These are phyloP conservation scores for Suillus subluteus DNA, from an alignment of 768 basidiomycete genomes.

Conservation along the genomic window DNA sequence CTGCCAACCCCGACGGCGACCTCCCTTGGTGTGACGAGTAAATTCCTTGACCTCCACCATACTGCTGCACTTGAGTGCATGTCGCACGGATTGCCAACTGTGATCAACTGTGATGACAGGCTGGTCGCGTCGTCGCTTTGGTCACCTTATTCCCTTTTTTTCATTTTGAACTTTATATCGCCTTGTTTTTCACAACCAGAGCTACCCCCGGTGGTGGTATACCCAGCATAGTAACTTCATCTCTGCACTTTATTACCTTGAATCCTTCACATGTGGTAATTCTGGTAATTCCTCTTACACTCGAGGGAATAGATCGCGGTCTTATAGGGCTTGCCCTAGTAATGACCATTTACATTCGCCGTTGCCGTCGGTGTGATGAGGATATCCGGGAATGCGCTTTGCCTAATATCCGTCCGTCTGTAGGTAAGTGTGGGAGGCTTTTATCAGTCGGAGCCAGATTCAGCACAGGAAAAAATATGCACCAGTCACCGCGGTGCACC, in stretches of 20 bases:
- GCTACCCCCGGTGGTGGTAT: constrained; percentile 24
- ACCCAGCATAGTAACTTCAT: constrained; percentile 24
- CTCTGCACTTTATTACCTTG: constrained; percentile 17
- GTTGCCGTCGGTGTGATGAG: constrained; percentile 3
- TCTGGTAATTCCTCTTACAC: constrained; percentile 30
- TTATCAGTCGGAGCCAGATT: neutral
- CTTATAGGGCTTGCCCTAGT: constrained; percentile 19
- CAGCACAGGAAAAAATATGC: neutral
- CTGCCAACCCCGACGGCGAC: constrained; percentile 39
- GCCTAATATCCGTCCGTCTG: neutral
- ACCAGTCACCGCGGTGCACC: neutral
- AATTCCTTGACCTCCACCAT: constrained; percentile 3
- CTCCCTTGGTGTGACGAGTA: constrained; percentile 57
- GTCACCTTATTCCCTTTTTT: neutral
- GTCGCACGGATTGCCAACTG: constrained; percentile 17
- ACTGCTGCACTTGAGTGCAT: neutral
- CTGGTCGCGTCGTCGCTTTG: constrained; percentile 29
- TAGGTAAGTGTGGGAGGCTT: neutral
- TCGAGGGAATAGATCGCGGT: constrained; percentile 22
- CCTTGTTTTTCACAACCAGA: constrained; percentile 7
- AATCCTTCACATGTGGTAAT: constrained; percentile 26
- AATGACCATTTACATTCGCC: neutral
- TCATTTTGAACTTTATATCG: neutral
- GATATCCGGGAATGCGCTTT: neutral
- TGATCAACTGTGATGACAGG: constrained; percentile 25